Evolutionary conservation across 345 rosid species (phyloP).

Genomic region (Fremontodendron californicum): DNA sequence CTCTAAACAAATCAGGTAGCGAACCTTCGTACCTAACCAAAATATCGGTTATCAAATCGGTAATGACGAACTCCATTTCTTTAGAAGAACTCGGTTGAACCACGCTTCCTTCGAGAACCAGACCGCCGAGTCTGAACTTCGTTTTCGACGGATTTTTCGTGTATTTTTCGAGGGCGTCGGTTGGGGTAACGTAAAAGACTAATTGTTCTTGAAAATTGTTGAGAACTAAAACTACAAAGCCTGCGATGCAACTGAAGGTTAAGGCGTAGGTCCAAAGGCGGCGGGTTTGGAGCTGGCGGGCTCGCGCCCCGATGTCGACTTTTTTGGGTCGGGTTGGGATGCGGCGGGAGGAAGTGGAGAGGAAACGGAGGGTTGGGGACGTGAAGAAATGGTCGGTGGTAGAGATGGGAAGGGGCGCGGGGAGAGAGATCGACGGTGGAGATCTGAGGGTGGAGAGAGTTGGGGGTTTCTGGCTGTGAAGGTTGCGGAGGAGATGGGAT

Average conservation of each 20-base stretch:
- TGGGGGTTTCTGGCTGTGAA: conserved; percentile 19
- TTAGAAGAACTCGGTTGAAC: conserved; percentile 64
- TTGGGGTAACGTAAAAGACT: conserved; percentile 82
- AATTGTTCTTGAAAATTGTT: conserved; percentile 85
- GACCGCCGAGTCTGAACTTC: conserved; percentile 77
- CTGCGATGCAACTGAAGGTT: conserved; percentile 83
- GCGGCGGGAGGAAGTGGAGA: conserved; percentile 61
- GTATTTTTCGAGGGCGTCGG: conserved; percentile 80
- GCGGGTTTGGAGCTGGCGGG: conserved; percentile 88
- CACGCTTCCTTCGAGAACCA: conserved; percentile 94
- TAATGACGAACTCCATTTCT: conserved; percentile 82
- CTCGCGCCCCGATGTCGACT: conserved; percentile 74
- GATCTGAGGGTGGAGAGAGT: conserved; percentile 25
- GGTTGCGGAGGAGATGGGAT: conserved; percentile 37
- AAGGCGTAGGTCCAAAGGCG: conserved; percentile 90
- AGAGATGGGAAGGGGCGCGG: conserved; percentile 28
- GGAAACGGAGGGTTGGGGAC: conserved; percentile 37
- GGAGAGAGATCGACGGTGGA: conserved; percentile 17
- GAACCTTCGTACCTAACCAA: conserved; percentile 77
- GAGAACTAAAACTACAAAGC: conserved; percentile 78
- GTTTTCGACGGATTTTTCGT: conserved; percentile 55
- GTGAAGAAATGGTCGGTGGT: background rate
- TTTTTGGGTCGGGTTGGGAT: conserved; percentile 50
- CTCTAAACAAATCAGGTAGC: conserved; percentile 83
- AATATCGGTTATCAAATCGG: conserved; percentile 83